Evolutionary conservation across 352 stramenopile species (phyloP).

Genomic region (Phytophthora melonis): DNA sequence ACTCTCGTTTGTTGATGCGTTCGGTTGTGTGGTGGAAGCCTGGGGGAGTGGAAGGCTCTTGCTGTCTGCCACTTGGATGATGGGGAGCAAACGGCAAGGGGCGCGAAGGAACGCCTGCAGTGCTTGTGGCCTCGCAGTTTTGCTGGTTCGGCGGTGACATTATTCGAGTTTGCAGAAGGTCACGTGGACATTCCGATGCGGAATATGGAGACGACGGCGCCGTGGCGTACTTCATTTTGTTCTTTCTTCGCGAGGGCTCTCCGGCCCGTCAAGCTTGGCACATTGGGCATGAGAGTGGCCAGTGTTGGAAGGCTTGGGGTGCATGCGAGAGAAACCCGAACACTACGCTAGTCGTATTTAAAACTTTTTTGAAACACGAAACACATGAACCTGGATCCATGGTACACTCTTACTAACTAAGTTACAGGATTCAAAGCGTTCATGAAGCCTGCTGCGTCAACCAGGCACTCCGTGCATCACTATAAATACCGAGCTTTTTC

Average conservation of each 20-base stretch:
- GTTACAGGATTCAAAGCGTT: neutral
- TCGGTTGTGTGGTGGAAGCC: constrained; percentile 21
- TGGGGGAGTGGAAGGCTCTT: constrained; percentile 16
- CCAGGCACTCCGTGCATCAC: neutral
- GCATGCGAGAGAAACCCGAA: constrained; percentile 12
- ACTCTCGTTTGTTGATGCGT: constrained; percentile 24
- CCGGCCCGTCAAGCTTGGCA: neutral
- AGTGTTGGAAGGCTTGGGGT: neutral
- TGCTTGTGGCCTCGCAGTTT: constrained; percentile 18
- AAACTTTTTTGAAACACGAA: constrained; percentile 40
- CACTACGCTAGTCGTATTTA: constrained; percentile 44
- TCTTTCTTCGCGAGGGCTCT: constrained; percentile 24
- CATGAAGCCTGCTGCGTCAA: neutral
- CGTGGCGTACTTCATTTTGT: constrained; percentile 42
- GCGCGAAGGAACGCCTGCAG: constrained; percentile 38
- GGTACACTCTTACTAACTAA: neutral
- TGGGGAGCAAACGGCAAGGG: constrained; percentile 12
- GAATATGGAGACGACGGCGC: constrained; percentile 37
- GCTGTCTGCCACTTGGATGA: constrained; percentile 27
- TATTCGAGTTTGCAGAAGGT: constrained; percentile 14
- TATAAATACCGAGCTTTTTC: constrained; percentile 31
- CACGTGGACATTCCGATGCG: constrained; percentile 28
- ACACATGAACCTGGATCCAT: constrained; percentile 21
- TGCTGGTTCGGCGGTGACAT: constrained; percentile 16
- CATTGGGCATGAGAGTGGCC: neutral